These are phyloP conservation scores for Aquilaria malaccensis DNA, from an alignment of 345 rosid genomes.

Conservation along the genomic window DNA sequence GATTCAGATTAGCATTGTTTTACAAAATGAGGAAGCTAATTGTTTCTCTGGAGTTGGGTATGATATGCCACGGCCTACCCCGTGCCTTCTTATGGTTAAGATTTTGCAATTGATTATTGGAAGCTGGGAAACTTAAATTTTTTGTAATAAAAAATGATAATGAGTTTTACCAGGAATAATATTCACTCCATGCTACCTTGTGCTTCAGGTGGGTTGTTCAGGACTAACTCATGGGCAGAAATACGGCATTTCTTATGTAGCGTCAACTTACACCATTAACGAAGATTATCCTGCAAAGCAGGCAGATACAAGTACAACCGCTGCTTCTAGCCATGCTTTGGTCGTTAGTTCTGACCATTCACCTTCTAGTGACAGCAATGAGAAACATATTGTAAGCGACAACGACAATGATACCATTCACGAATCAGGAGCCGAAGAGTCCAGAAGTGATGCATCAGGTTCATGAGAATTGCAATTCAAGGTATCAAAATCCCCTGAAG, in stretches of 20 bases:
- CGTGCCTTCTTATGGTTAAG: too few relatives aligned
- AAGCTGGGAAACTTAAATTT: background rate
- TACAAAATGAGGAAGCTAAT: too few relatives aligned
- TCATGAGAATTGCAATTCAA: too few relatives aligned
- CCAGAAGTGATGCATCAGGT: too few relatives aligned
- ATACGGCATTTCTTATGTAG: constrained; percentile 55
- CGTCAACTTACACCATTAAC: constrained; percentile 23
- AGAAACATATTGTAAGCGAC: background rate
- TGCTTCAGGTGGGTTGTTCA: constrained; percentile 73
- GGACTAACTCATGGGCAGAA: constrained; percentile 78
- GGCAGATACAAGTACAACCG: constrained; percentile 14
- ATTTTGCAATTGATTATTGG: background rate
- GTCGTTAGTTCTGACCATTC: constrained; percentile 26
- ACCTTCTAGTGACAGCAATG: constrained; percentile 12
- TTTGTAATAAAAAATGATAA: too few relatives aligned
- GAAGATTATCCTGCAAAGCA: constrained; percentile 22
- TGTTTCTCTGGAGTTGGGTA: too few relatives aligned
- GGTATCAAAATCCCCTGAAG: too few relatives aligned
- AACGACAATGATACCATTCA: too few relatives aligned
- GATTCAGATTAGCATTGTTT: too few relatives aligned
- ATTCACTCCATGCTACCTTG: background rate
- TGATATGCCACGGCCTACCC: too few relatives aligned
- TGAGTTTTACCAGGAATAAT: too few relatives aligned
- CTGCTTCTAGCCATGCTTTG: constrained; percentile 25
- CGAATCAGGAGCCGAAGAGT: too few relatives aligned